Conservation (phyloP, 192 early-diverging fungal genomes). For the Coemansia sp. region DNA sequence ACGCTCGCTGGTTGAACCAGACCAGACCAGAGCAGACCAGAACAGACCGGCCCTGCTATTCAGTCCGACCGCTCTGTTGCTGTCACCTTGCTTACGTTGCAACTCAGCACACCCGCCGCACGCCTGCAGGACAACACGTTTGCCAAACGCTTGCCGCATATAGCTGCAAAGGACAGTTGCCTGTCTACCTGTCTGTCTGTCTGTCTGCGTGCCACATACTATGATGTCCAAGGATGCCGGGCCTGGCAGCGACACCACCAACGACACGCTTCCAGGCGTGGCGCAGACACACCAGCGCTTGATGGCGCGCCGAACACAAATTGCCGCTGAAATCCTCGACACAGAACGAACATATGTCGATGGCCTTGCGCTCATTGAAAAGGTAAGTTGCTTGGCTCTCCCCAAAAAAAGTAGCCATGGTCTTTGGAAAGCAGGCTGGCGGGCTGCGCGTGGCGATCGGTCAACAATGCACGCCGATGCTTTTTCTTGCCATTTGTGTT, state of each 20-base stretch:
- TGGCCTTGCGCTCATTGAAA: slow-evolving; percentile 59
- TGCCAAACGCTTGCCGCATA: neutral
- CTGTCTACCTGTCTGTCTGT: neutral
- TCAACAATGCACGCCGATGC: neutral
- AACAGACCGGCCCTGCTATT: neutral
- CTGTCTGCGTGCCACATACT: neutral
- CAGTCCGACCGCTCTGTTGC: neutral
- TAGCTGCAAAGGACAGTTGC: no score
- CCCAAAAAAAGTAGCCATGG: neutral
- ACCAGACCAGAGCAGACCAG: neutral
- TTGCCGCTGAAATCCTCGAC: slow-evolving; percentile 75
- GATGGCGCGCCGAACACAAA: slow-evolving; percentile 47
- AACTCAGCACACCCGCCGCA: neutral
- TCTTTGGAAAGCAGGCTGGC: neutral
- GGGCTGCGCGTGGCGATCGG: neutral
- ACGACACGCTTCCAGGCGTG: neutral
- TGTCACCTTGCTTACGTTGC: neutral
- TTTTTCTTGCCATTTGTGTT: neutral
- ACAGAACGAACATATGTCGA: slow-evolving; percentile 87
- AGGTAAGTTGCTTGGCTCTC: slow-evolving; percentile 25
- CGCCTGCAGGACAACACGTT: neutral
- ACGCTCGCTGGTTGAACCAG: neutral
- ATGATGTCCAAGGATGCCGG: slow-evolving; percentile 31
- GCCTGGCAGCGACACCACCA: neutral
- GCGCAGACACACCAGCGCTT: slow-evolving; percentile 12